Evolutionary conservation across 768 basidiomycete genomes (phyloP), one percentile per base, ranked within the genome.

Genomic region (Termitomyces sp.): DNA sequence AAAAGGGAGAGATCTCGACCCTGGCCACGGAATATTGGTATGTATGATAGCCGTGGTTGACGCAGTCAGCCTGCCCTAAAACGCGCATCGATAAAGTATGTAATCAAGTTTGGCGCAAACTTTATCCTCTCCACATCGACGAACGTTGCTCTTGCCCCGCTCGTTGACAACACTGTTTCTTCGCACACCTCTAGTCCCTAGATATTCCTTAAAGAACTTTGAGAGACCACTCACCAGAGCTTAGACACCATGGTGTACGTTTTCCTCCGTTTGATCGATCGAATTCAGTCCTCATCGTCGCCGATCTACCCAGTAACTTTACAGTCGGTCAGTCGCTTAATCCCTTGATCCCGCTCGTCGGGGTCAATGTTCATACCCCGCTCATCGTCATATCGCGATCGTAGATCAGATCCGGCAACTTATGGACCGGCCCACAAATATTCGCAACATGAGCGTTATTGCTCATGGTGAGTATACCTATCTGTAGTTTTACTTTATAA

Each of bases 401-500:
- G 60, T 64, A 93, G 91, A 91, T 72, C 90, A 94, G 79, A 85
- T 94, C 67, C 88, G 92, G 70, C 76, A 56, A 63, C 87, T 94
- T 61, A 94, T 94, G 92, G 89, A 94, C 82, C 76, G 72, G 71
- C 84, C 91, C 65, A 93, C 91, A 55, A 94, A 94, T 74, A 94
- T 94, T 70, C 89, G 91, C 77, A 92, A 92, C 80, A 93, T 93
- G 91, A 89, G 86, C 83, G 90, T 91, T 68, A 91, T 91, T 69
- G 91, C 91, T 66, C 90, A 93, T 75, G 91, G 91, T 89, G 55
- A 67, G 85, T 75, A 37, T 45, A n/a, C 35, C 54, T 54, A 47
- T 44, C 27, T 25, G 56, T 16, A 30, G 34, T 23, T n/a, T 35
- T n/a, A 30, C 4, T 25, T 17, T 30, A 34, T 42, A 42, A 60